phyloP scores from a whole-genome alignment of 1,139 yeast species.

The Suhomyces maxii region DNA sequence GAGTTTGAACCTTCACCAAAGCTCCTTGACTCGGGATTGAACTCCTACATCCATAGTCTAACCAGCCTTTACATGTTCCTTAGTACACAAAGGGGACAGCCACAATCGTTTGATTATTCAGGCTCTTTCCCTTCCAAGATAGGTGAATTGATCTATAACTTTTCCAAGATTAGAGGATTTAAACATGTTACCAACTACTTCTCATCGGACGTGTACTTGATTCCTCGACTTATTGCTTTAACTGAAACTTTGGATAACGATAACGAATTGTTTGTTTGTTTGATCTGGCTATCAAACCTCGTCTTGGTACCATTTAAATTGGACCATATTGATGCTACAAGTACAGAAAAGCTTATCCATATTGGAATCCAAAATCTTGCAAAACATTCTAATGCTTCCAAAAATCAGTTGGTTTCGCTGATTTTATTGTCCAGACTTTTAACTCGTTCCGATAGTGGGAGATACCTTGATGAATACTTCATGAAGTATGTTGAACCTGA shows the following conservation, averaged over 20 bases:
- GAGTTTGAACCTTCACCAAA: slow-evolving; percentile 61
- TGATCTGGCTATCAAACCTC: slow-evolving; percentile 75
- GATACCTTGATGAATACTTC: slow-evolving; percentile 24
- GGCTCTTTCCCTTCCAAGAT: slow-evolving; percentile 8
- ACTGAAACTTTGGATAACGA: slow-evolving; percentile 39
- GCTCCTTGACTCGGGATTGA: slow-evolving; percentile 45
- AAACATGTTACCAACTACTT: slow-evolving; percentile 60
- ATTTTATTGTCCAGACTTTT: slow-evolving; percentile 38
- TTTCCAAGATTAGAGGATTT: slow-evolving; percentile 66
- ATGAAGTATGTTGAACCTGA: slow-evolving; percentile 9
- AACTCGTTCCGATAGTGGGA: slow-evolving; percentile 29
- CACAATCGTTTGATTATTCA: background rate
- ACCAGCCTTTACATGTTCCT: slow-evolving; percentile 27
- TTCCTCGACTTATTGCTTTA: slow-evolving; percentile 37
- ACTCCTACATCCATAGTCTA: slow-evolving; percentile 30
- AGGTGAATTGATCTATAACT: slow-evolving; percentile 48
- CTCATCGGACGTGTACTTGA: slow-evolving; percentile 56
- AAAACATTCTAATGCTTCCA: slow-evolving; percentile 21
- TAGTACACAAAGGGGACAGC: background rate
- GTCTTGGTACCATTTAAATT: slow-evolving; percentile 72
- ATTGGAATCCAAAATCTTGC: slow-evolving; percentile 33
- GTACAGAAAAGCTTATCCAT: slow-evolving; percentile 36
- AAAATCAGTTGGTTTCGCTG: slow-evolving; percentile 36
- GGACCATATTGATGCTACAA: slow-evolving; percentile 32
- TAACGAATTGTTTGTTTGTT: slow-evolving; percentile 52